Conservation (phyloP, 73 alveolate species). For the Paramecium tetraurelia region DNA sequence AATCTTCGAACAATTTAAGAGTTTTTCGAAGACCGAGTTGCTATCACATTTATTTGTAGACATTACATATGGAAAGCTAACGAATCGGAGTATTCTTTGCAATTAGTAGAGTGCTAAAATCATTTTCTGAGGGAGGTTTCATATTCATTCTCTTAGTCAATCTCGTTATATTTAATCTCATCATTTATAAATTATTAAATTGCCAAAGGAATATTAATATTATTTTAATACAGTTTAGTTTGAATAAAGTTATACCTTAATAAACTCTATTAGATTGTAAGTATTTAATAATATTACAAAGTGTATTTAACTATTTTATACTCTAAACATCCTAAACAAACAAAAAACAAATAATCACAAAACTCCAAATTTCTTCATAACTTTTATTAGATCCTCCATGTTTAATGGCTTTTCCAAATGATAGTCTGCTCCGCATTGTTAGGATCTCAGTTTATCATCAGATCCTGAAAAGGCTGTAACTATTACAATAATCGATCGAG, state of each 20-base stretch:
- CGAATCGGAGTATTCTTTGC: not conserved
- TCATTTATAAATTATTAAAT: not conserved
- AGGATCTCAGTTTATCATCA: constrained; percentile 43
- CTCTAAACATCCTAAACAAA: not conserved
- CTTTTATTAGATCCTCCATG: constrained; percentile 10
- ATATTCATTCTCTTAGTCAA: not conserved
- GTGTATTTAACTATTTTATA: not conserved
- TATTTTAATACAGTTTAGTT: not conserved
- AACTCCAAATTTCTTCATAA: constrained; percentile 8
- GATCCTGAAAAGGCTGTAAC: constrained; percentile 45
- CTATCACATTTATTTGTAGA: not conserved
- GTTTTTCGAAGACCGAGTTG: not conserved
- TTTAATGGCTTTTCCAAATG: constrained; percentile 56
- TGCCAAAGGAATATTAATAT: not conserved
- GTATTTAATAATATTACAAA: not conserved
- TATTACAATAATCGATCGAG: not conserved
- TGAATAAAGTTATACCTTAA: not conserved
- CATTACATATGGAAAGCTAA: not conserved
- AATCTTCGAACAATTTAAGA: not conserved
- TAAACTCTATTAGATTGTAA: not conserved
- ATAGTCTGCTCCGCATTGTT: constrained; percentile 49
- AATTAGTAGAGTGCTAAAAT: not conserved
- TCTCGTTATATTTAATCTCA: constrained; percentile 18
- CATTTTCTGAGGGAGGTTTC: constrained; percentile 32
- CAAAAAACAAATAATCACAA: not conserved